Evolutionary conservation across 108 stramenopile species (phyloP).

Genomic region (Cylindrotheca fusiformis): DNA sequence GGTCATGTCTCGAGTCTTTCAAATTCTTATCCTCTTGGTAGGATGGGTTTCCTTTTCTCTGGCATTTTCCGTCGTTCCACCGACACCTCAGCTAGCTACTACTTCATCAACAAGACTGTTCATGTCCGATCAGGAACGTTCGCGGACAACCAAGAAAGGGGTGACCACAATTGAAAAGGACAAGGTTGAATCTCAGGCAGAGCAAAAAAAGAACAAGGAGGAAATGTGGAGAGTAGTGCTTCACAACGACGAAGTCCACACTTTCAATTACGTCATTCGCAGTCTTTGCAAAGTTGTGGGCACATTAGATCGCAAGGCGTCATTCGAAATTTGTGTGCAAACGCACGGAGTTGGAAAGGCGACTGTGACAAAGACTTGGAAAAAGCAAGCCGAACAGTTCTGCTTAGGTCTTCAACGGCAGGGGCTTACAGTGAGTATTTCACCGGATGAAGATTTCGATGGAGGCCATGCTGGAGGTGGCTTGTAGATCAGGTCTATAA

Average conservation of each 20-base stretch:
- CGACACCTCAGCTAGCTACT: background rate
- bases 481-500: too few species aligned
- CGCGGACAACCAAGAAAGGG: slow-evolving; percentile 60
- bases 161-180: slow-evolving; percentile 69
- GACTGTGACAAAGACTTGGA: slow-evolving; percentile 89
- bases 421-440: slow-evolving; percentile 92
- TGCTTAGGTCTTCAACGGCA: slow-evolving; percentile 85
- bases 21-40: background rate
- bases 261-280: slow-evolving; percentile 93
- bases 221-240: slow-evolving; percentile 90
- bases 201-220: slow-evolving; percentile 65
- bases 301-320: slow-evolving; percentile 82
- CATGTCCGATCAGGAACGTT: slow-evolving; percentile 45
- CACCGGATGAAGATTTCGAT: slow-evolving; percentile 86
- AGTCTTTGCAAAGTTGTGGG: slow-evolving; percentile 85
- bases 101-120: slow-evolving; percentile 28
- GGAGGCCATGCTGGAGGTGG: slow-evolving; percentile 70
- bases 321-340: slow-evolving; percentile 88
- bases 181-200: slow-evolving; percentile 68
- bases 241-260: slow-evolving; percentile 97
- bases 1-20: background rate
- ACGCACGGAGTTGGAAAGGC: slow-evolving; percentile 93
- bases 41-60: slow-evolving; percentile 1
- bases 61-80: slow-evolving; percentile 16
- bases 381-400: slow-evolving; percentile 87